Percentiles rank a stretch among this genome's conserved stretches.
These are phyloP conservation scores for Aspergillus olivimuriae DNA, from an alignment of 495 filamentous ascomycete species.

Conservation along the genomic window DNA sequence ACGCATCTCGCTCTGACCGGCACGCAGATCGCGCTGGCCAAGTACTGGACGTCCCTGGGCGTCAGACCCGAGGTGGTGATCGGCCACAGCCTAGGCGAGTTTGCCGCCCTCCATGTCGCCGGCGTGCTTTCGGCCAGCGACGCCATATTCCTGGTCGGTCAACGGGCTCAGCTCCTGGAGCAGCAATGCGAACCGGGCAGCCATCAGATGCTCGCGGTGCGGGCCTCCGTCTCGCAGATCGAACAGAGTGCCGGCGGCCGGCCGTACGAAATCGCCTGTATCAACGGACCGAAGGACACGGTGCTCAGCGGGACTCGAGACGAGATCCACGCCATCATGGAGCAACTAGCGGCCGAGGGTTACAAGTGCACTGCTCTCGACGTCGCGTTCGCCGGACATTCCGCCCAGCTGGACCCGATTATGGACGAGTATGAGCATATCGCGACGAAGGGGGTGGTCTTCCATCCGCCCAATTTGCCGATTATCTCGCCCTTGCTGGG, in stretches of 20 bases:
- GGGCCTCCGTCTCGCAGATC: conserved; percentile 28
- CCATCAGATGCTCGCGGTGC: conserved; percentile 54
- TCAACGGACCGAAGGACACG: conserved; percentile 44
- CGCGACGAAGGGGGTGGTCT: conserved; percentile 51
- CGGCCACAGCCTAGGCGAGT: conserved; percentile 84
- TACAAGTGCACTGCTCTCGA: conserved; percentile 64
- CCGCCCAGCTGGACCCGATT: conserved; percentile 72
- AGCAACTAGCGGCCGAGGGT: conserved; percentile 44
- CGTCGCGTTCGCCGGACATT: conserved; percentile 78
- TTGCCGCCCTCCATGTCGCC: conserved; percentile 75
- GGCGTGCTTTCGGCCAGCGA: conserved; percentile 75
- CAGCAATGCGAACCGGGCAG: conserved; percentile 64
- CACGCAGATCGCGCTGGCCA: conserved; percentile 83
- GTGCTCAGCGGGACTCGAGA: conserved; percentile 41
- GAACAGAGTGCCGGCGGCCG: conserved; percentile 21
- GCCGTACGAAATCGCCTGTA: conserved; percentile 44
- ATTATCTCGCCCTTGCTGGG: conserved; percentile 63
- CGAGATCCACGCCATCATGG: conserved; percentile 49
- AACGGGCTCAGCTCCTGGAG: conserved; percentile 68
- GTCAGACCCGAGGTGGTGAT: conserved; percentile 68
- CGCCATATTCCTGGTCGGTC: conserved; percentile 73
- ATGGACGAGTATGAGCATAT: conserved; percentile 54
- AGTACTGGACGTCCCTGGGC: conserved; percentile 74
- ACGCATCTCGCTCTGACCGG: too few relatives aligned
- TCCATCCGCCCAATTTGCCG: conserved; percentile 52